Evolutionary conservation across 345 rosid genomes (phyloP), one percentile per base, ranked within the genome.

Genomic region (Gossypium ekmanianum): DNA sequence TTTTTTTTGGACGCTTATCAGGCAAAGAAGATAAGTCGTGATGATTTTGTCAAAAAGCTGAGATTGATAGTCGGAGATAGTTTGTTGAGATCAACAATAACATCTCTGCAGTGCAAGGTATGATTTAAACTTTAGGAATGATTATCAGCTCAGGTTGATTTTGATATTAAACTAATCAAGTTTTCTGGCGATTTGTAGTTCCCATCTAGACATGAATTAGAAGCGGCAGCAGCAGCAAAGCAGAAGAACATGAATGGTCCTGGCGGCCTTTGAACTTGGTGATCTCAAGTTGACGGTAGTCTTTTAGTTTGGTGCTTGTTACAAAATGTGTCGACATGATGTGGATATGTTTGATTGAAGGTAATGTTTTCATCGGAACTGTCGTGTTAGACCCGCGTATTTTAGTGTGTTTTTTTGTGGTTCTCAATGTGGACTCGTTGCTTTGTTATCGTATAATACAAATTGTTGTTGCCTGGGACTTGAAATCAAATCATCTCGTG

Each of bases 31-130:
- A 81, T 92, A 26, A 86, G 74, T 45, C 80, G 97, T 27, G 88
- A 79, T 1, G 95, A 91, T n/a, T 92, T 94, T 77, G 90, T 94
- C 68, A 88, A 79, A 76, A 88, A 81, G 72, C 77, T 94, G 80
- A 81, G 98, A 59, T 71, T 77, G 70, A 78, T 83, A 34, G 97
- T 94, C 13, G 98, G 97, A 52, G 97, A 94, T 83, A 75, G 51
- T 50, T 75, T 94, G 72, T 86, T 94, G 75, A 86, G 88, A 79
- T 83, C 94, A 22, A 91, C 93, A 0, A 87, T 94, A 80, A 84
- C 84, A 69, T 80, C 87, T 77, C 92, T 95, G 74, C 99, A 89
- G 26, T 70, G 86, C 84, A 84, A 85, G 91, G 95, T 88, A 20
- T 55, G 77, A 14, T 41, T 2, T 44, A 18, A 61, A 43, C 17